A percentile compares a stretch with the other conserved stretches of the same genome.
These are phyloP conservation scores for Pachysolen tannophilus DNA, from an alignment of 805 yeast species.

Conservation along the genomic window DNA sequence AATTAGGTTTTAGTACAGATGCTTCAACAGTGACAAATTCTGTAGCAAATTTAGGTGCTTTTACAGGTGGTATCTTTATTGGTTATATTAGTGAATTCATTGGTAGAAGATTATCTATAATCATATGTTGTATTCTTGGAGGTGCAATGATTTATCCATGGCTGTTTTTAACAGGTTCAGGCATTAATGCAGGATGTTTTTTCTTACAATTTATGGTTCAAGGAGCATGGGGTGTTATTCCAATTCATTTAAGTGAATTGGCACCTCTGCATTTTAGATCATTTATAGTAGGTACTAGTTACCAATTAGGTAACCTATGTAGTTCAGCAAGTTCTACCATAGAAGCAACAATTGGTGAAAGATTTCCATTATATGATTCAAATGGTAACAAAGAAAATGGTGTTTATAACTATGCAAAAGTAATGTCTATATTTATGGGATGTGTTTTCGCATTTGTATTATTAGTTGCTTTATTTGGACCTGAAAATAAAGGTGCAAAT, in stretches of 20 bases:
- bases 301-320: slow-evolving; percentile 62
- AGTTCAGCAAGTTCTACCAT: slow-evolving; percentile 64
- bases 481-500: slow-evolving; percentile 40
- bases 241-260: slow-evolving; percentile 53
- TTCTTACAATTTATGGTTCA: slow-evolving; percentile 56
- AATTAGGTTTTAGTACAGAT: slow-evolving; percentile 32
- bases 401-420: slow-evolving; percentile 45
- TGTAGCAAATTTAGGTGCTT: slow-evolving; percentile 52
- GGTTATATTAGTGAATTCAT: slow-evolving; percentile 47
- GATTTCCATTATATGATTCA: slow-evolving; percentile 33
- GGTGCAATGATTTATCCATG: slow-evolving; percentile 59
- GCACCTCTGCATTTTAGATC: slow-evolving; percentile 57
- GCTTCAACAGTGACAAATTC: slow-evolving; percentile 46
- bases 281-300: slow-evolving; percentile 53
- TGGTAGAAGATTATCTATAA: slow-evolving; percentile 48
- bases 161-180: slow-evolving; percentile 39
- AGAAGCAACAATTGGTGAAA: slow-evolving; percentile 52
- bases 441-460: slow-evolving; percentile 49
- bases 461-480: slow-evolving; percentile 46
- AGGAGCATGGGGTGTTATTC: slow-evolving; percentile 66
- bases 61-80: slow-evolving; percentile 44
- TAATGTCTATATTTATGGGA: slow-evolving; percentile 62
- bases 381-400: slow-evolving; percentile 21
- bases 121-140: slow-evolving; percentile 43
- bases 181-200: slow-evolving; percentile 50